Evolutionary conservation across 1,139 yeast species (phyloP), one percentile per base, ranked within the genome.

Genomic region (Pneumocystis oryctolagi): DNA sequence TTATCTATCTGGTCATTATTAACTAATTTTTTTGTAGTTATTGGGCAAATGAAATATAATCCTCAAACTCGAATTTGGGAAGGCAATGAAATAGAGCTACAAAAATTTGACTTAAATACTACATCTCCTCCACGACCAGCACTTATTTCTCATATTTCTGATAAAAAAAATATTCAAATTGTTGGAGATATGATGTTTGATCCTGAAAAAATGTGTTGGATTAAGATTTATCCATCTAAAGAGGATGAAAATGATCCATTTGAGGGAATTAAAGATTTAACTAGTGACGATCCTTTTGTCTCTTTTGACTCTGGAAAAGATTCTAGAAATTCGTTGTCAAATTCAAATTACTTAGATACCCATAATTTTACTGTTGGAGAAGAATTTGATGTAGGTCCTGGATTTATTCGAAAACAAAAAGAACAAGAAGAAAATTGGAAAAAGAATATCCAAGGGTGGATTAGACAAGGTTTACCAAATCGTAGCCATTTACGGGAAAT

Each of bases 151-250:
- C 73, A 72, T 62, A 70, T 71, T 37, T 68, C 74, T 30, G 68
- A 71, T 60, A 65, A 32, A 30, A 66, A 71, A 71, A 35, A 35
- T 34, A 71, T 75, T 14, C 77, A 77, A 62, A 70, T 76, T 8
- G 77, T 75, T 14, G 78, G 79, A 1, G 80, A 81, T 65, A 84
- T 84, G 89, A 77, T 79, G 58, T 84, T 82, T 70, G 87, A 84
- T 69, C 79, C 82, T 3, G 79, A 78, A 31, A 79, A 80, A 63
- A 73, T 84, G 71, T 76, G 81, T 66, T 84, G 89, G 86, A 74
- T 81, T 9, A 78, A 76, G 64, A 71, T 60, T 31, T 32, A 69
- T 30, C 69, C 68, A 32, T 73, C 69, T n/a, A 69, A 66, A 39
- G 67, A 65, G 12, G 64, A 60, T 47, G 58, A 63, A 8, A 69